phyloP scores from a whole-genome alignment of 306 rosid genomes.

The Luffa acutangula region DNA sequence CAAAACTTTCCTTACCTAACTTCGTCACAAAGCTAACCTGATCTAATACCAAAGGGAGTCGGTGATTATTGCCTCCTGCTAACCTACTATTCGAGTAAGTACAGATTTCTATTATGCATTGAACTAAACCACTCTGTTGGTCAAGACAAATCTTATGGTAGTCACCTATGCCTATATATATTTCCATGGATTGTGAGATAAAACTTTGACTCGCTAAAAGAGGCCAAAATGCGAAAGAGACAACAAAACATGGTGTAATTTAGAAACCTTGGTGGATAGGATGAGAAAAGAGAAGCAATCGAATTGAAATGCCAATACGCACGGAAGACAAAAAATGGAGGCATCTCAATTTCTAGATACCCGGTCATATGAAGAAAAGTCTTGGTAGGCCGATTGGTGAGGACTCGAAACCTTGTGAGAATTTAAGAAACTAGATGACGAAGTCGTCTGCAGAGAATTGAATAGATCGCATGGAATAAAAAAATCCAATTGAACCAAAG shows the following conservation, averaged over 20 bases:
- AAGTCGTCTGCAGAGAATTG: not conserved
- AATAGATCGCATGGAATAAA: not conserved
- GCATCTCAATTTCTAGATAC: not conserved
- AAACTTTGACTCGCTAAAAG: not conserved
- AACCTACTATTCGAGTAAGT: not conserved
- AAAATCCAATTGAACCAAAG: not conserved
- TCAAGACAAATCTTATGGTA: not conserved
- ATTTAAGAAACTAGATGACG: not conserved
- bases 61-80: not conserved
- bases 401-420: not conserved
- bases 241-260: not conserved
- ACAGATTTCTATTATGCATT: not conserved
- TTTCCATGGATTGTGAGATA: not conserved
- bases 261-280: not conserved
- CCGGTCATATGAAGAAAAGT: not conserved
- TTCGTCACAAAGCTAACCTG: not conserved
- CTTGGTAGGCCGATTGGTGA: not conserved
- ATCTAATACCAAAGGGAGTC: not conserved
- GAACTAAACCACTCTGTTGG: not conserved
- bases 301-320: not conserved
- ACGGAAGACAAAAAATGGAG: not conserved
- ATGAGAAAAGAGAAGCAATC: not conserved
- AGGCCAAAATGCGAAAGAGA: not conserved
- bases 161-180: too few relatives aligned
- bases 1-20: not conserved